Percentiles rank a stretch among this genome's conserved stretches.
Evolutionary conservation across 169 alveolate species (phyloP).

Genomic region (Eimeria maxima): DNA sequence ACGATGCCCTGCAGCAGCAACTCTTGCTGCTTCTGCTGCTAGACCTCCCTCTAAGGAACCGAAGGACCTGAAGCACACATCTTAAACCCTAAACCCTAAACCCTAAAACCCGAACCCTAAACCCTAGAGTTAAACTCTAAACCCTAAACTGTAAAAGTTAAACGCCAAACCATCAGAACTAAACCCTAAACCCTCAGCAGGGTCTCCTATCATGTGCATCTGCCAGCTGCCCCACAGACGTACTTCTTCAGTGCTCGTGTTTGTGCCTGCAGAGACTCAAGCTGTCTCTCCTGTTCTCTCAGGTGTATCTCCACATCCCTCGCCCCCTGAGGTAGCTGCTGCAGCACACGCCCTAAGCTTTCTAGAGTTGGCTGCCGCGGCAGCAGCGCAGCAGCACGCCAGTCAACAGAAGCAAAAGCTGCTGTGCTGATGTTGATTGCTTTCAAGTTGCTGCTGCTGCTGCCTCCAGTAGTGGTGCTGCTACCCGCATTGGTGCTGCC

Average conservation of each 20-base stretch:
- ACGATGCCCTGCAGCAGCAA: constrained; percentile 64
- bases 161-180: too few species aligned
- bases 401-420: constrained; percentile 29
- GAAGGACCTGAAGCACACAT: constrained; percentile 28
- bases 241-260: constrained; percentile 27
- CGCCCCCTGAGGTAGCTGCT: constrained; percentile 70
- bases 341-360: constrained; percentile 55
- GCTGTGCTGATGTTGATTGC: neutral
- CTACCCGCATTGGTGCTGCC: neutral
- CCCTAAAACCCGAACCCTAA: neutral
- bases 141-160: too few species aligned
- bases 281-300: constrained; percentile 72
- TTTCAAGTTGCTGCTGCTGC: constrained; percentile 43
- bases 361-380: constrained; percentile 65
- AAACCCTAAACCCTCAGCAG: neutral
- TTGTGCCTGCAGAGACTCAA: constrained; percentile 46
- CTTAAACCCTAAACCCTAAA: neutral
- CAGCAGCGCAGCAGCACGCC: constrained; percentile 73
- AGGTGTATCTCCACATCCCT: constrained; percentile 54
- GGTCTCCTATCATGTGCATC: too few species aligned
- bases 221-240: too few species aligned
- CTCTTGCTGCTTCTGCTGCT: constrained; percentile 62
- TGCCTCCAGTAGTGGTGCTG: neutral
- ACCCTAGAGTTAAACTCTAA: neutral
- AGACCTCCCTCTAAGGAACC: constrained; percentile 64